phyloP scores from a whole-genome alignment of 495 filamentous ascomycete genomes.

The Glarea lozoyensis region DNA sequence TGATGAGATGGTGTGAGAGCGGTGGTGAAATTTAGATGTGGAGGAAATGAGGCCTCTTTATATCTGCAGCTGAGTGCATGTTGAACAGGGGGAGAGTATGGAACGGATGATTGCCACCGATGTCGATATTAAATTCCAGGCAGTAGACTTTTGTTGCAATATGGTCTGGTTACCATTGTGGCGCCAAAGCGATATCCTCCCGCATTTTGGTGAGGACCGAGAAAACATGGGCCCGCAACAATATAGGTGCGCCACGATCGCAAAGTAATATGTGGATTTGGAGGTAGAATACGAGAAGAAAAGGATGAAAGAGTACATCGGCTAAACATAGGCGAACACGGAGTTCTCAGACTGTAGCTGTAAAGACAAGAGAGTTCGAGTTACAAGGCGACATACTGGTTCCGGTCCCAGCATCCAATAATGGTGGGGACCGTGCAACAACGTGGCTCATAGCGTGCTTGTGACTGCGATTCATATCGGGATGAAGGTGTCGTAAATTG shows the following conservation, averaged over 20 bases:
- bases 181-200: background rate
- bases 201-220: background rate
- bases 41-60: background rate
- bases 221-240: conserved; percentile 9
- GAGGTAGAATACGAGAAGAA: conserved; percentile 11
- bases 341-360: background rate
- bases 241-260: conserved; percentile 4
- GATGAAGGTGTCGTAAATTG: conserved; percentile 10
- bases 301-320: conserved; percentile 7
- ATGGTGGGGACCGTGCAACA: conserved; percentile 7
- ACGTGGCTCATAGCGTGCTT: conserved; percentile 12
- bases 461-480: conserved; percentile 13
- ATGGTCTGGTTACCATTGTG: background rate
- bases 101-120: conserved; percentile 1
- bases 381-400: background rate
- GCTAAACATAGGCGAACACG: conserved; percentile 14
- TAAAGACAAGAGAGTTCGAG: background rate
- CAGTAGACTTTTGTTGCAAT: conserved; percentile 1
- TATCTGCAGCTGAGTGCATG: conserved; percentile 1
- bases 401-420: background rate
- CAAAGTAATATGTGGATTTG: conserved; percentile 5
- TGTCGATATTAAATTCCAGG: conserved; percentile 6
- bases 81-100: background rate
- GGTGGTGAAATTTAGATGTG: background rate
- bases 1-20: background rate